phyloP scores from a whole-genome alignment of 768 basidiomycete species.

The Lentinula aciculospora region DNA sequence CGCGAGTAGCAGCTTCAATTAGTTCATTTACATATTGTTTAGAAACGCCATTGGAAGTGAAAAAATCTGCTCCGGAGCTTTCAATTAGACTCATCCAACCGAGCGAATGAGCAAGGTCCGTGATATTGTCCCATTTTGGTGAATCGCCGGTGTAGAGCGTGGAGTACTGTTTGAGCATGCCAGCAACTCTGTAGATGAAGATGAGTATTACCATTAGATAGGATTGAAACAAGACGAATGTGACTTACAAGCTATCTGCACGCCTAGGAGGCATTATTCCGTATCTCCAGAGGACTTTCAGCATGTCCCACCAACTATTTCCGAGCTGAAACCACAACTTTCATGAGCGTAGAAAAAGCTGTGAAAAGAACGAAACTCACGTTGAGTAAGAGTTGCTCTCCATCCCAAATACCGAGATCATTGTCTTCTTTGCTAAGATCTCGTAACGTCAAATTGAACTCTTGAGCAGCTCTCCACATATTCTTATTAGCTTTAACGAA shows the following conservation, averaged over 20 bases:
- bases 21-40: slow-evolving; percentile 63
- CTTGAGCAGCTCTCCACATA: slow-evolving; percentile 68
- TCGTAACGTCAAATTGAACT: slow-evolving; percentile 64
- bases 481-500: slow-evolving; percentile 74
- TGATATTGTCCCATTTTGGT: slow-evolving; percentile 59
- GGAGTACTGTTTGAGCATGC: slow-evolving; percentile 47
- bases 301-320: slow-evolving; percentile 64
- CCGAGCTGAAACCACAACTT: slow-evolving; percentile 31
- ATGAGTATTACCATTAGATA: not conserved
- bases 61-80: slow-evolving; percentile 52
- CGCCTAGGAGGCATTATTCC: slow-evolving; percentile 57
- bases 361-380: slow-evolving; percentile 31
- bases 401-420: slow-evolving; percentile 79
- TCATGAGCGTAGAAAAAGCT: not conserved
- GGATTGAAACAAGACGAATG: not conserved
- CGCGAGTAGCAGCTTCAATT: slow-evolving; percentile 73
- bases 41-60: slow-evolving; percentile 48
- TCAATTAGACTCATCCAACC: slow-evolving; percentile 45
- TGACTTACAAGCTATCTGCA: slow-evolving; percentile 48
- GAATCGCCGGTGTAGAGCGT: slow-evolving; percentile 48
- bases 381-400: slow-evolving; percentile 58
- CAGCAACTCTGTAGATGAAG: slow-evolving; percentile 40
- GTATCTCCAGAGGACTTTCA: slow-evolving; percentile 76
- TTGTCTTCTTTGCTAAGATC: slow-evolving; percentile 43
- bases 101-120: slow-evolving; percentile 46